Conservation (phyloP, 192 early-diverging fungal species). For the Umbelopsis sp. region DNA sequence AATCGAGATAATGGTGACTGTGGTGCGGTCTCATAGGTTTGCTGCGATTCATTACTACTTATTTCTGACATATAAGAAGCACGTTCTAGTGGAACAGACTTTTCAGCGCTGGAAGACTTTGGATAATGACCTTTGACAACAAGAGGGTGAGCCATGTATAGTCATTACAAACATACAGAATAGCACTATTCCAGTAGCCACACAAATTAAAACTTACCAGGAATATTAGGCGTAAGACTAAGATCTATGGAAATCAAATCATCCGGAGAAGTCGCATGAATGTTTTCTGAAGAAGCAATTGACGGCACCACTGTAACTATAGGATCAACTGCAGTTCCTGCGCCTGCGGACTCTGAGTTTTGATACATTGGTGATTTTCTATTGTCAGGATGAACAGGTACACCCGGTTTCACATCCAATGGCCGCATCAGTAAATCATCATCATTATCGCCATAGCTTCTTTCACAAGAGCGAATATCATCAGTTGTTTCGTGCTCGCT, state of each 20-base stretch:
- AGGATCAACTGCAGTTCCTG: no score
- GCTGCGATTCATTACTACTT: constrained; percentile 10
- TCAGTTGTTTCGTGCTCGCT: background rate
- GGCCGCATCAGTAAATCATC: background rate
- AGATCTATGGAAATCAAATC: background rate
- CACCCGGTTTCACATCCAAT: background rate
- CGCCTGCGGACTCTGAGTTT: background rate
- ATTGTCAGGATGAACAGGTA: background rate
- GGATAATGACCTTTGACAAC: constrained; percentile 12
- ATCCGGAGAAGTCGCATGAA: background rate
- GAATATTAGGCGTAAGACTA: background rate
- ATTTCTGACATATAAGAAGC: constrained; percentile 15
- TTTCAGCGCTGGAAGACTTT: background rate
- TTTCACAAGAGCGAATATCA: background rate
- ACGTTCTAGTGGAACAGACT: background rate
- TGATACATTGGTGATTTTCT: background rate
- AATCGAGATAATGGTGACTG: constrained; percentile 9
- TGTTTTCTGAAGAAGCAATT: background rate
- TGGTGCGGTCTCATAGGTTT: background rate
- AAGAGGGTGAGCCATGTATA: background rate
- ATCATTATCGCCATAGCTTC: background rate
- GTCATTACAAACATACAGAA: background rate
- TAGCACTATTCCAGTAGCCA: background rate
- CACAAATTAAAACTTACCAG: background rate
- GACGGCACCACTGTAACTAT: no score